Conservation (phyloP, 257 asterid genomes). For the Petrea volubilis region DNA sequence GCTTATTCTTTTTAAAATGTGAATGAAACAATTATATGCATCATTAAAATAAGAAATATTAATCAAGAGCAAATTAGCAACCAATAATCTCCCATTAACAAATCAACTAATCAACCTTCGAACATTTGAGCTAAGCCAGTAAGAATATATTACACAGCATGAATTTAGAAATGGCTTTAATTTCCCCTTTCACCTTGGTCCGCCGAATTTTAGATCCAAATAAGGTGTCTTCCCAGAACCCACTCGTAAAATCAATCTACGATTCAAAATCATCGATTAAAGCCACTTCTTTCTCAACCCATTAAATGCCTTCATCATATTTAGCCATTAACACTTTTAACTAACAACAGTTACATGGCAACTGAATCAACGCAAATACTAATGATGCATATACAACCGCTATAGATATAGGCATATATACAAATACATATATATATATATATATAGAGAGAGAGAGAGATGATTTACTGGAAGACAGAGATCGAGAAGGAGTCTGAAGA, state of each 20-base stretch:
- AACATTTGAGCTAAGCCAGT: not conserved
- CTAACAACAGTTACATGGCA: not conserved
- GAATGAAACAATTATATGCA: not conserved
- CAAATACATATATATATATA: too few relatives aligned
- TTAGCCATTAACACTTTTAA: not conserved
- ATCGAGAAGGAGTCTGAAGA: slow-evolving; percentile 29
- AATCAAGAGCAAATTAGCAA: not conserved
- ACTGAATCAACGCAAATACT: not conserved
- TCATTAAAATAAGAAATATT: not conserved
- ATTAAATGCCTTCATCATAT: not conserved
- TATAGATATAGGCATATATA: not conserved
- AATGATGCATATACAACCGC: too few relatives aligned
- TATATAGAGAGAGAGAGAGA: not conserved
- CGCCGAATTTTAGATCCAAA: not conserved
- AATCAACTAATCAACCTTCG: not conserved
- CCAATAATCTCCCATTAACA: not conserved
- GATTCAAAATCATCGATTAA: not conserved
- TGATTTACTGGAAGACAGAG: slow-evolving; percentile 34
- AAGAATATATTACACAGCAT: not conserved
- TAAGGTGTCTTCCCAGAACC: not conserved
- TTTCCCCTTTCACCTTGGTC: not conserved
- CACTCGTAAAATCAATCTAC: not conserved
- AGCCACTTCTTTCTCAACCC: not conserved
- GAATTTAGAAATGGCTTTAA: not conserved
- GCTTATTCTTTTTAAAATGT: too few relatives aligned